These are phyloP conservation scores for Aspergillus pseudotamarii DNA, from an alignment of 2,329 filamentous ascomycete genomes.

Conservation along the genomic window DNA sequence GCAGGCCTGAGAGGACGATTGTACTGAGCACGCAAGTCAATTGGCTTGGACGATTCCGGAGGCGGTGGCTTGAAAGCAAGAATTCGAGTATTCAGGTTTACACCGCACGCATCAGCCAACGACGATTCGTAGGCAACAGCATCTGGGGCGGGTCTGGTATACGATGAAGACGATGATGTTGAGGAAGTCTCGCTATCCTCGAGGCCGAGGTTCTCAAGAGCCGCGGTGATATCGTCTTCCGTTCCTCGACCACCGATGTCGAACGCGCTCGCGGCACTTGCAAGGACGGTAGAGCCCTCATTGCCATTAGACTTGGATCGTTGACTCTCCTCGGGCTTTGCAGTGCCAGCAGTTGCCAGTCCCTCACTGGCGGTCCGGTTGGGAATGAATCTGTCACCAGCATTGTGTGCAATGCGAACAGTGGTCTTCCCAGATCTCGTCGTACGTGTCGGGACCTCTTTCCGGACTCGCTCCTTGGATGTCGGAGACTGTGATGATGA, in stretches of 20 bases:
- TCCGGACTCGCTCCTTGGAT: slow-evolving; percentile 59
- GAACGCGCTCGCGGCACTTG: slow-evolving; percentile 70
- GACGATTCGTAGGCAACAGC: slow-evolving; percentile 90
- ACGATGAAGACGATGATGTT: slow-evolving; percentile 59
- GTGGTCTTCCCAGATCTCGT: slow-evolving; percentile 69
- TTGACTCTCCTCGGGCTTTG: slow-evolving; percentile 80
- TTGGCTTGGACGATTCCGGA: slow-evolving; percentile 97
- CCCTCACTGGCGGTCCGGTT: slow-evolving; percentile 89
- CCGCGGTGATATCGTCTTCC: slow-evolving; percentile 75
- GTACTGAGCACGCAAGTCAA: slow-evolving; percentile 96
- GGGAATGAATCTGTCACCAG: slow-evolving; percentile 92
- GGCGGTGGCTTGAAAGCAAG: slow-evolving; percentile 97
- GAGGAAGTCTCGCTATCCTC: slow-evolving; percentile 69
- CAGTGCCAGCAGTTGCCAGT: slow-evolving; percentile 76
- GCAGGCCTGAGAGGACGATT: slow-evolving; percentile 89
- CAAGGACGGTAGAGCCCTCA: slow-evolving; percentile 75
- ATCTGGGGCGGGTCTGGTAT: slow-evolving; percentile 81
- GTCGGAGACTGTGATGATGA: slow-evolving; percentile 60
- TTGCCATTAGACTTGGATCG: slow-evolving; percentile 70
- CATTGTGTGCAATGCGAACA: slow-evolving; percentile 67
- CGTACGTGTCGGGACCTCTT: slow-evolving; percentile 55
- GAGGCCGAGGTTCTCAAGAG: slow-evolving; percentile 77
- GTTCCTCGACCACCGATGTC: slow-evolving; percentile 62
- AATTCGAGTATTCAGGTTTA: slow-evolving; percentile 91
- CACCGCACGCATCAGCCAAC: slow-evolving; percentile 85